Evolutionary conservation across 768 basidiomycete genomes (phyloP).

Genomic region (Tylopilus sp.): DNA sequence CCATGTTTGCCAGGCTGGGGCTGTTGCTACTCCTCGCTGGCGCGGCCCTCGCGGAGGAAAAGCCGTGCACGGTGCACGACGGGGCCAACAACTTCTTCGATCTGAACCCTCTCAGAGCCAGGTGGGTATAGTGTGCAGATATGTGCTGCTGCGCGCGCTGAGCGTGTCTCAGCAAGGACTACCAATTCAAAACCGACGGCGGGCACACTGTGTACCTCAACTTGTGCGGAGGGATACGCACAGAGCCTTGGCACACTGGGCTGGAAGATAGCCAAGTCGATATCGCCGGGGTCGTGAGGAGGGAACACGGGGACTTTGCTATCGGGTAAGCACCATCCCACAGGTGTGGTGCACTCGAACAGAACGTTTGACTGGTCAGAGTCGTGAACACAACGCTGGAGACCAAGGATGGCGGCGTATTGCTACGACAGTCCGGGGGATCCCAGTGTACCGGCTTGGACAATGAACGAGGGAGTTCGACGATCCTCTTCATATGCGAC

Average conservation of each 20-base stretch:
- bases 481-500: slow-evolving; percentile 79
- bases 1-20: slow-evolving; percentile 3
- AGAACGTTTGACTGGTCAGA: slow-evolving; percentile 7
- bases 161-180: slow-evolving; percentile 54
- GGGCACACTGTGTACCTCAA: slow-evolving; percentile 55
- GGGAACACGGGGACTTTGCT: slow-evolving; percentile 64
- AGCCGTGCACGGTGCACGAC: slow-evolving; percentile 58
- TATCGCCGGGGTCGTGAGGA: slow-evolving; percentile 61
- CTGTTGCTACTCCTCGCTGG: slow-evolving; percentile 3
- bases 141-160: neutral
- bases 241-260: slow-evolving; percentile 57
- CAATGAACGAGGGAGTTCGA: slow-evolving; percentile 52
- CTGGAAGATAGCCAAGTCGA: slow-evolving; percentile 45
- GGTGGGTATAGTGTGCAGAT: slow-evolving; percentile 35
- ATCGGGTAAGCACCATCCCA: slow-evolving; percentile 50
- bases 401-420: slow-evolving; percentile 48
- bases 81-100: slow-evolving; percentile 57
- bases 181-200: slow-evolving; percentile 47
- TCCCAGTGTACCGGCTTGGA: slow-evolving; percentile 54
- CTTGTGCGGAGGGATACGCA: slow-evolving; percentile 54
- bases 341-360: too few species aligned
- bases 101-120: slow-evolving; percentile 56
- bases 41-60: slow-evolving; percentile 37
- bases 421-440: slow-evolving; percentile 59
- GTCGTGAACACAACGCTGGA: slow-evolving; percentile 58